These are phyloP conservation scores for Cryoendolithus antarcticus DNA, from an alignment of 2,329 filamentous ascomycete species.

Conservation along the genomic window DNA sequence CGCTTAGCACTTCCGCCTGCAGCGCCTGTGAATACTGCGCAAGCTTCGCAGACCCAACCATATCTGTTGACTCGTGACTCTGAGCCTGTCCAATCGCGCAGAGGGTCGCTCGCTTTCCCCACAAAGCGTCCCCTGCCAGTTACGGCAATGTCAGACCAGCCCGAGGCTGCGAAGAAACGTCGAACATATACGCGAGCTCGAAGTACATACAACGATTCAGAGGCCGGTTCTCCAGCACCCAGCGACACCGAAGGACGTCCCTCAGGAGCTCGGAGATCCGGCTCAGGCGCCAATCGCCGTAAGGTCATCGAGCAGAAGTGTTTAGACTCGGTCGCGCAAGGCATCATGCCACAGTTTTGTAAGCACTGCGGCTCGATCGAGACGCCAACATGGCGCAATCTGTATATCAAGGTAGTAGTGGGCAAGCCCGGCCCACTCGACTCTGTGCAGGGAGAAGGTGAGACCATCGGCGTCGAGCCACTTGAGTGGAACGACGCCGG, in stretches of 20 bases:
- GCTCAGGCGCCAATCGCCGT: constrained; percentile 49
- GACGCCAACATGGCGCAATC: constrained; percentile 90
- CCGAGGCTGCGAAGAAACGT: constrained; percentile 6
- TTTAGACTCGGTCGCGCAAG: constrained; percentile 53
- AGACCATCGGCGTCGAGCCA: constrained; percentile 61
- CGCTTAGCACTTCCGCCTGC: too few relatives aligned
- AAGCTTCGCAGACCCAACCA: too few relatives aligned
- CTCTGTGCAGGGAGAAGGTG: constrained; percentile 59
- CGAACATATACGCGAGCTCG: constrained; percentile 4
- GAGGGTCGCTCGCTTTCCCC: constrained; percentile 24
- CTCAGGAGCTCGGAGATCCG: constrained; percentile 20
- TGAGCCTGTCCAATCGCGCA: constrained; percentile 8
- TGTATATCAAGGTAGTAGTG: constrained; percentile 64
- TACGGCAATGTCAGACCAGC: constrained; percentile 1
- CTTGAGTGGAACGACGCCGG: constrained; percentile 48
- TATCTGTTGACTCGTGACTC: background rate
- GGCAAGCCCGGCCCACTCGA: constrained; percentile 60
- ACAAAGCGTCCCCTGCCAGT: constrained; percentile 15
- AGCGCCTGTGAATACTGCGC: too few relatives aligned
- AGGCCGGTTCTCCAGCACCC: constrained; percentile 24
- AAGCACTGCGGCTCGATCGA: constrained; percentile 90
- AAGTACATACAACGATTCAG: constrained; percentile 15
- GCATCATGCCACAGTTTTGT: constrained; percentile 79
- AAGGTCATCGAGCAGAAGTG: constrained; percentile 49
- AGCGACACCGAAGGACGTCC: constrained; percentile 21